Evolutionary conservation across 306 rosid genomes (phyloP).

Genomic region (Ormosia emarginata): DNA sequence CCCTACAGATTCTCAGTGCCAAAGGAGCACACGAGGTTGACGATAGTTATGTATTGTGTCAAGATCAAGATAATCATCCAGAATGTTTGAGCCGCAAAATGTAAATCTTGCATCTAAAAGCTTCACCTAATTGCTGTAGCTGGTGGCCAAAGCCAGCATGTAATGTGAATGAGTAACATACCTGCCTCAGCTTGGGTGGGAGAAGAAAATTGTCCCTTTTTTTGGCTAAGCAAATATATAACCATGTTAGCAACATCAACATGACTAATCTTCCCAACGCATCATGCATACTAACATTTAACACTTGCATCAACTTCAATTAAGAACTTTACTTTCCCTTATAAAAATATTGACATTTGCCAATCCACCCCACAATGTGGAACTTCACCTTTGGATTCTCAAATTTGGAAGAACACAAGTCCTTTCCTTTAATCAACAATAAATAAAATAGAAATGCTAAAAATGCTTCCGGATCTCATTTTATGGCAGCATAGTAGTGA

Average conservation of each 20-base stretch:
- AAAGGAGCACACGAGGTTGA: not conserved
- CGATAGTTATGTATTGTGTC: not conserved
- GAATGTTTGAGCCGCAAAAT: not conserved
- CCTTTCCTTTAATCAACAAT: not conserved
- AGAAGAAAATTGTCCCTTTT: no score
- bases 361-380: not conserved
- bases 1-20: conserved; percentile 25
- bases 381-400: not conserved
- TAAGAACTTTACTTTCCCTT: not conserved
- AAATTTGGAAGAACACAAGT: not conserved
- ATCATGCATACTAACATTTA: not conserved
- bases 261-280: not conserved
- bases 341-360: not conserved
- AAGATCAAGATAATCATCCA: not conserved
- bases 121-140: not conserved
- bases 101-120: not conserved
- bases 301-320: not conserved
- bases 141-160: not conserved
- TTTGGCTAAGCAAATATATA: not conserved
- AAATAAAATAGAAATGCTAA: not conserved
- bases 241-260: not conserved
- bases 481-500: not conserved
- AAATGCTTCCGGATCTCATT: not conserved
- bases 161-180: not conserved
- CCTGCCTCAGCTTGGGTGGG: not conserved